Percentiles rank a stretch among this genome's conserved stretches.
Evolutionary conservation across 2,329 filamentous ascomycete genomes (phyloP).

Genomic region (Cryphonectria nitschkei): DNA sequence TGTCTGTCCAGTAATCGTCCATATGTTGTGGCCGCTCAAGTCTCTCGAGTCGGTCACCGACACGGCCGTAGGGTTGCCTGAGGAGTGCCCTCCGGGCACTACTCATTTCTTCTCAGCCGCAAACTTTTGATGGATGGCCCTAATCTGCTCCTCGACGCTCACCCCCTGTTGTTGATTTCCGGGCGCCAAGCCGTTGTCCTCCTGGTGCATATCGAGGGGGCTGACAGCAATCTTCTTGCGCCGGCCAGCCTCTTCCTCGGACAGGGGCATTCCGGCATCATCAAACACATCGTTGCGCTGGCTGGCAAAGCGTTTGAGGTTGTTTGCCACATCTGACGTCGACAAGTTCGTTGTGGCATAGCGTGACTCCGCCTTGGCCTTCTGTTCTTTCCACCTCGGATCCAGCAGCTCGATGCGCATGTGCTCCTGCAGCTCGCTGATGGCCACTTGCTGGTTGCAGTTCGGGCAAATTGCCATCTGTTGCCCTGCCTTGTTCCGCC

Average conservation of each 20-base stretch:
- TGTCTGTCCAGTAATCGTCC: neutral
- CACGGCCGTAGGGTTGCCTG: neutral
- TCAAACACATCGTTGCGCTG: constrained; percentile 90
- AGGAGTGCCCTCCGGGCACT: neutral
- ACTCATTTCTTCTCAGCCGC: constrained; percentile 41
- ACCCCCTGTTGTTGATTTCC: constrained; percentile 66
- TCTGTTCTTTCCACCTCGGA: constrained; percentile 94
- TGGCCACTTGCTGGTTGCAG: constrained; percentile 87
- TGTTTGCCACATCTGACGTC: constrained; percentile 86
- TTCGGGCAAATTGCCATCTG: constrained; percentile 85
- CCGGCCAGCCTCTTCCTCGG: constrained; percentile 73
- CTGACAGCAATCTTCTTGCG: constrained; percentile 73
- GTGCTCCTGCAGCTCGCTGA: constrained; percentile 86
- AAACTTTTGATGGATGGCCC: constrained; percentile 62
- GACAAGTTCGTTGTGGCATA: constrained; percentile 85
- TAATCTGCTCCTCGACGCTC: constrained; percentile 86
- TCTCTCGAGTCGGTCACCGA: neutral
- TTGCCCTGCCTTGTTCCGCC: constrained; percentile 65
- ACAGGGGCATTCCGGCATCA: constrained; percentile 67
- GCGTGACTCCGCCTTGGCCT: constrained; percentile 83
- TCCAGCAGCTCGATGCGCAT: constrained; percentile 95
- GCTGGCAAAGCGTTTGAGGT: constrained; percentile 91
- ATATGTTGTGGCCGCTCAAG: neutral
- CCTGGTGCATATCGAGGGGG: constrained; percentile 68
- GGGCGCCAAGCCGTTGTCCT: constrained; percentile 58